Percentiles rank a stretch among this genome's conserved stretches.
Evolutionary conservation across 305 asterid species (phyloP).

Genomic region (Plantago coronopus): DNA sequence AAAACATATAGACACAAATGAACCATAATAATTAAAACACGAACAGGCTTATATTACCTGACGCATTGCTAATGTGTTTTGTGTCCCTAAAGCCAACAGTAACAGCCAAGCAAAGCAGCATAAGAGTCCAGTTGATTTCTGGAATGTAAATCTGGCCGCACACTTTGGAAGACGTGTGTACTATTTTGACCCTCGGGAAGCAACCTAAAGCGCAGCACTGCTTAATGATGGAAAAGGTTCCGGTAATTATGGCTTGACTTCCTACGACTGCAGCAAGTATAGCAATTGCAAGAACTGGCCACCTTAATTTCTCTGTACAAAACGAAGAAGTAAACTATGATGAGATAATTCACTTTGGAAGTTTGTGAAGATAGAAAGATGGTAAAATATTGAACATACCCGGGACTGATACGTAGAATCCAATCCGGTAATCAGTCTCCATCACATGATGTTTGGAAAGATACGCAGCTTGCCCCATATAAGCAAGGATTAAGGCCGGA

Average conservation of each 20-base stretch:
- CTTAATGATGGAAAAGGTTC: slow-evolving; percentile 85
- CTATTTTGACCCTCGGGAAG: slow-evolving; percentile 70
- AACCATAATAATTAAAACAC: too few relatives aligned
- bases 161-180: slow-evolving; percentile 76
- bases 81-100: slow-evolving; percentile 86
- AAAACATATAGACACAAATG: too few relatives aligned
- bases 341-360: not conserved
- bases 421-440: slow-evolving; percentile 62
- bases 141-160: slow-evolving; percentile 93
- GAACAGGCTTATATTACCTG: slow-evolving; percentile 40
- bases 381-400: slow-evolving; percentile 33
- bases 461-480: slow-evolving; percentile 98
- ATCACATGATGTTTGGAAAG: slow-evolving; percentile 74
- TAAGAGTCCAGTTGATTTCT: slow-evolving; percentile 83
- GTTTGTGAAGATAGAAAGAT: not conserved
- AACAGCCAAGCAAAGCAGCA: slow-evolving; percentile 87
- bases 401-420: slow-evolving; percentile 89
- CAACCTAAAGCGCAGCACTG: slow-evolving; percentile 87
- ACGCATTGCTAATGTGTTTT: slow-evolving; percentile 87
- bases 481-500: slow-evolving; percentile 85
- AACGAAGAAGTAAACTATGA: not conserved
- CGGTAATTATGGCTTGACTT: slow-evolving; percentile 88
- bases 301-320: slow-evolving; percentile 57
- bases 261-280: slow-evolving; percentile 93
- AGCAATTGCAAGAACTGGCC: slow-evolving; percentile 87